Evolutionary conservation across 202 grass and related monocot genomes (phyloP), one percentile per base, ranked within the genome.

Genomic region (Panicum virgatum): DNA sequence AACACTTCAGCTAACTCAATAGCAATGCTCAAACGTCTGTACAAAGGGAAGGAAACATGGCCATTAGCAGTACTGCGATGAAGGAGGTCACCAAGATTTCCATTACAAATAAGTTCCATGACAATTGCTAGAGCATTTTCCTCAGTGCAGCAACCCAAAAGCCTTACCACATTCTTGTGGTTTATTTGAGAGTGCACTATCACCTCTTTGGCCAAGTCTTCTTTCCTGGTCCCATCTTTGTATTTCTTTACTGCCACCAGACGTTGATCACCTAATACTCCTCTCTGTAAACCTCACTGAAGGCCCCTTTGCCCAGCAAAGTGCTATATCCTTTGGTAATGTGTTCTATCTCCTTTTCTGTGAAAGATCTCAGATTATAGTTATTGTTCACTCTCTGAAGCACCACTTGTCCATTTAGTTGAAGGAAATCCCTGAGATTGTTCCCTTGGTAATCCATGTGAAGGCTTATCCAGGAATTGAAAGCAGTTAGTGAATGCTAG

Each of bases 281-380:
- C 80, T 63, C 80, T 63, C 62, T 63, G 43, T 82, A 73, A 10
- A 82, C 66, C 56, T 72, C 40, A 62, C 67, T 53, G 2, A 81
- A 81, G 2, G 40, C 40, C 4, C 79, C 79, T 12, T 48, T 72
- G 12, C 79, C 79, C 13, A 81, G 66, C 40, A 7, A 23, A 23
- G 2, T 36, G 52, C 26, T 36, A 71, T 71, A 81, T 14, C 66
- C 12, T 2, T 81, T 14, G 4, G 79, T 81, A 11, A 81, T 60
- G 12, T 47, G 37, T 2, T 10, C 16, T 36, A 72, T 19, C 29
- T 72, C 69, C 1, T 52, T 51, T 3, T 52, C 29, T 6, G 29
- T 36, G 69, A 72, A 72, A 72, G 15, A 72, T 52, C 69, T 72
- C 29, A 72, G 0, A 16, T 8, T 36, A 32, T 12, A n/a, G 27